These are phyloP conservation scores for Phlegmacium glaucopus DNA, from an alignment of 768 basidiomycete genomes.

Conservation along the genomic window DNA sequence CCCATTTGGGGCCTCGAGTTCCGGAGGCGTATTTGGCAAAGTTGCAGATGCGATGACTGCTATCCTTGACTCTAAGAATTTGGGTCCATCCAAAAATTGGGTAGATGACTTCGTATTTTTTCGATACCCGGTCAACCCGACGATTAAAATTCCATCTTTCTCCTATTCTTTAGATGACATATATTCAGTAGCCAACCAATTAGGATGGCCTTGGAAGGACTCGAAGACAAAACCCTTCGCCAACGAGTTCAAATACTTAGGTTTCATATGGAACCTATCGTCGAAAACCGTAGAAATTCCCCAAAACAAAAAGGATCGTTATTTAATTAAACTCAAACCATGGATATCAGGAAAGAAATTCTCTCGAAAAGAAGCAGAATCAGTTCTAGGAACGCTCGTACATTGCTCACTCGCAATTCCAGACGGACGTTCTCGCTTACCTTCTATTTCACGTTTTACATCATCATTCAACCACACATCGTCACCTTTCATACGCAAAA, in stretches of 20 bases:
- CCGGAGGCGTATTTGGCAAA: conserved; percentile 26
- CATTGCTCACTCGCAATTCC: conserved; percentile 31
- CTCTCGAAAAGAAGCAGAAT: conserved; percentile 18
- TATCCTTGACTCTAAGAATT: conserved; percentile 12
- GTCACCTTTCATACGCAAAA: conserved; percentile 10
- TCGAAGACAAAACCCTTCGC: conserved; percentile 26
- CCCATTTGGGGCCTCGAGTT: conserved; percentile 26
- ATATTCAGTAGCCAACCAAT: conserved; percentile 13
- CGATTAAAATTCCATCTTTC: conserved; percentile 1
- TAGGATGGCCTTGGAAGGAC: conserved; percentile 35
- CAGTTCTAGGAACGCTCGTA: conserved; percentile 30
- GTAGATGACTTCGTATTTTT: conserved; percentile 35
- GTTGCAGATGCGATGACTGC: conserved; percentile 27
- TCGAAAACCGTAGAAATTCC: conserved; percentile 28
- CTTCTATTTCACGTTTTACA: conserved; percentile 25
- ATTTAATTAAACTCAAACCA: conserved; percentile 18
- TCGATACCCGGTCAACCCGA: conserved; percentile 7
- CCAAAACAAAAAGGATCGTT: conserved; percentile 24
- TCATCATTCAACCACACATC: conserved; percentile 16
- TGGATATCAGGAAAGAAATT: conserved; percentile 14
- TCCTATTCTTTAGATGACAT: conserved; percentile 20
- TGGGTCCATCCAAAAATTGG: conserved; percentile 29
- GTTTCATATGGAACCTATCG: conserved; percentile 33
- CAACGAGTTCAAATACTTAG: conserved; percentile 28
- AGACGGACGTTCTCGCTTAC: conserved; percentile 25